phyloP scores from a whole-genome alignment of 1,284 basidiomycete genomes.

The Rhodotorula mucilaginosa region DNA sequence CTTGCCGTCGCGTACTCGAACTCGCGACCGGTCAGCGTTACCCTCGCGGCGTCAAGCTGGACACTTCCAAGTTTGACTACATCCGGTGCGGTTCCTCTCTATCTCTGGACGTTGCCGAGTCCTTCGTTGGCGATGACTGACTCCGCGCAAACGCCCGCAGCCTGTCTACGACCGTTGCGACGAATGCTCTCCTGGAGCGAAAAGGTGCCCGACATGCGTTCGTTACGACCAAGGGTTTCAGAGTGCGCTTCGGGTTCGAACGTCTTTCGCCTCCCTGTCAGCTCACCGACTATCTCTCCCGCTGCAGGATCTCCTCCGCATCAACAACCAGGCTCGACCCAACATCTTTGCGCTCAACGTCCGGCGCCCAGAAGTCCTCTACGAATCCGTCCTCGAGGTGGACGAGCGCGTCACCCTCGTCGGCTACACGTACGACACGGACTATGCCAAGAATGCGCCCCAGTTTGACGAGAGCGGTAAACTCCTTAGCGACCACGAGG shows the following conservation, averaged over 20 bases:
- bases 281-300: conserved; percentile 55
- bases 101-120: conserved; percentile 59
- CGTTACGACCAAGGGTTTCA: conserved; percentile 85
- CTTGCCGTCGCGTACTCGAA: conserved; percentile 86
- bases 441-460: conserved; percentile 69
- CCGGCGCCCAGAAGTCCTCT: conserved; percentile 66
- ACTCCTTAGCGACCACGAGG: conserved; percentile 67
- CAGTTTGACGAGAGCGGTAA: conserved; percentile 59
- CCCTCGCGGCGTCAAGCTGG: conserved; percentile 64
- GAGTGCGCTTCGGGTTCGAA: conserved; percentile 66
- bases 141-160: conserved; percentile 61
- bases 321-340: conserved; percentile 69
- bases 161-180: conserved; percentile 91
- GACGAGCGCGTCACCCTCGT: conserved; percentile 93
- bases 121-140: conserved; percentile 73
- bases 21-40: conserved; percentile 66
- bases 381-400: conserved; percentile 79
- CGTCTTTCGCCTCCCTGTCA: not conserved
- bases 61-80: conserved; percentile 77
- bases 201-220: conserved; percentile 89
- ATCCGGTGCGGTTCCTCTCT: conserved; percentile 62
- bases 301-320: conserved; percentile 59
- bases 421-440: conserved; percentile 85
- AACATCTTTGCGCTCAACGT: conserved; percentile 32
- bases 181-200: conserved; percentile 90